Evolutionary conservation across 2,329 filamentous ascomycete genomes (phyloP), one percentile per base, ranked within the genome.

Genomic region (Pleoardoris graminearum): DNA sequence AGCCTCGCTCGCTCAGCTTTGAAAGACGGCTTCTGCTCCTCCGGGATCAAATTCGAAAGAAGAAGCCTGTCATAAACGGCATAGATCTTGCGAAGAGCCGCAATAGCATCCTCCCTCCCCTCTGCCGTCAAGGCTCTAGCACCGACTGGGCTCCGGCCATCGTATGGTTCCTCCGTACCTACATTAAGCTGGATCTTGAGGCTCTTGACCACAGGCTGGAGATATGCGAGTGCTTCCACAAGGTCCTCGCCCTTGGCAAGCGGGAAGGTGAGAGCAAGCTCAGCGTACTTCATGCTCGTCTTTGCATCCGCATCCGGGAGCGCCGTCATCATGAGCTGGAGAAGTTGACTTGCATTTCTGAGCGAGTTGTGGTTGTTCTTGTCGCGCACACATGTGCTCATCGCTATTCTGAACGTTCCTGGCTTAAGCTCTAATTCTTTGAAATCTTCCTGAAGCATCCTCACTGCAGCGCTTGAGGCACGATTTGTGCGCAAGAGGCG

Each of bases 321-420:
- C 1, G 57, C 57, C 10, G 55, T 48, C 10, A 44, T 56, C 69
- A 72, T 72, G 25, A 62, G 58, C 10, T 85, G 78, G 25, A 96
- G 75, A 22, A 96, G 78, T 45, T 78, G 72, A 45, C 79, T 83
- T 4, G 89, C 88, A 59, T 88, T 80, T 3, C 77, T 73, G 58
- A 96, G 82, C 19, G 84, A 82, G 47, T 86, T 82, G n/a, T 71
- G 78, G 69, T 95, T 96, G 50, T 86, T 85, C 66, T 85, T 87
- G 76, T 97, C 91, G 51, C 87, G 83, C 21, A 84, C 76, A 71
- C 91, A 96, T 4, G 85, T 80, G 57, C 82, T 81, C 77, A 97
- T 85, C 48, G 88, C 90, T 41, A 90, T 82, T 48, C 84, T 82
- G 75, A 91, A 90, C 8, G 84, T 85, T 52, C 81, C 82, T 12